Base-by-base conservation (phyloP, 495 filamentous ascomycete genomes). In the Apodospora peruviana region DNA sequence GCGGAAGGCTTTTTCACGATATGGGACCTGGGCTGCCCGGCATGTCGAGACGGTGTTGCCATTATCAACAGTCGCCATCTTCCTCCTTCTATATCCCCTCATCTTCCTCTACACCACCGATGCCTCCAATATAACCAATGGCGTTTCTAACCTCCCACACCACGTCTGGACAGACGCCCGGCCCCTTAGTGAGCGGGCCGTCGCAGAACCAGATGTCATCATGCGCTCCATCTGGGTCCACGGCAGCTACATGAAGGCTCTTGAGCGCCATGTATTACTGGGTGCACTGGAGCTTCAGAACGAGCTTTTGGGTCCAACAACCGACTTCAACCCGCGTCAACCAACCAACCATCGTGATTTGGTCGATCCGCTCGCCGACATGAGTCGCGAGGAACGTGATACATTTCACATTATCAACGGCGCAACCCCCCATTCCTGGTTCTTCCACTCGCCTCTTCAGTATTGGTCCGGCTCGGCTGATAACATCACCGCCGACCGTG, bases 121-220 rank as follows among this genome's bases (percentile, higher is more conserved):
- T 58, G 72, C 79, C 55, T 70, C 71, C 62, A 74, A 80, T 35
- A 74, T 80, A 52, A 76, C 75, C 45, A 74, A 75, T 59, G 73
- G 80, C 66, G 70, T 77, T 43, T 77, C 81, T 41, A 72, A 77
- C 51, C 73, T 87, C 12, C 84, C 85, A 16, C 80, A 85, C 58
- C 82, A 87, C 74, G 85, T 85, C 45, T 89, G 85, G 85, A 87
- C 84, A 19, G 81, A 82, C 32, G 84, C 84, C 4, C 77, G 78
- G 40, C 80, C 81, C 20, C 75, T 81, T 45, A 53, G 62, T 40
- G 67, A 68, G 34, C 52, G 56, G 37, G 51, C 51, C 3, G 57
- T 39, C 20, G 57, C 65, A 29, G 67, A 68, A 27, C 69, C 74
- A 4, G 77, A 80, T 54, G 73, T 80, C 32, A 71, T 76, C 39